phyloP scores from a whole-genome alignment of 495 filamentous ascomycete genomes.

The Venustampulla echinocandica region DNA sequence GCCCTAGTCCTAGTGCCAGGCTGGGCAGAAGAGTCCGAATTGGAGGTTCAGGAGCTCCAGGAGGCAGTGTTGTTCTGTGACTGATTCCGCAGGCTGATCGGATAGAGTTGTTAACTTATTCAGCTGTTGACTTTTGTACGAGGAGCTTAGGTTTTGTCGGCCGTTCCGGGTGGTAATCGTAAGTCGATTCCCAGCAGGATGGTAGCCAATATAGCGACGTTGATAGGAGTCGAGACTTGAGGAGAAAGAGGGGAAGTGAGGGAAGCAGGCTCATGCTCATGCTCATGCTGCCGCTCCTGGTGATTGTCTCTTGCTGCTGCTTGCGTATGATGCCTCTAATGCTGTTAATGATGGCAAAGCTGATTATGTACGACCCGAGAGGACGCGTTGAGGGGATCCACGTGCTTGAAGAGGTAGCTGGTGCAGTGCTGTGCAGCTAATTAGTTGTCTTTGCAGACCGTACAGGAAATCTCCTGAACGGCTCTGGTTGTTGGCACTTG shows the following conservation, averaged over 20 bases:
- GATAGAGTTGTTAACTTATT: no score
- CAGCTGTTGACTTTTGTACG: slow-evolving; percentile 4
- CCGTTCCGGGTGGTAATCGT: slow-evolving; percentile 5
- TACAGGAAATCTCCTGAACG: background rate
- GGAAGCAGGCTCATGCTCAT: no score
- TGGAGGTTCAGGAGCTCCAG: background rate
- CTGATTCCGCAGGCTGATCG: background rate
- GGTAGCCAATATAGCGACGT: background rate
- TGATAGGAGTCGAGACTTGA: no score
- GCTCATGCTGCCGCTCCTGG: no score
- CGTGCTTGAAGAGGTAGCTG: background rate
- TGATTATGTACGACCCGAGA: slow-evolving; percentile 4
- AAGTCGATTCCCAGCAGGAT: background rate
- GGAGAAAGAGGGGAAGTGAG: background rate
- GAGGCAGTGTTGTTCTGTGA: background rate
- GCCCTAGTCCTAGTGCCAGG: background rate
- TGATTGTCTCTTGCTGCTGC: no score
- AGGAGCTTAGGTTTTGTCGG: slow-evolving; percentile 1
- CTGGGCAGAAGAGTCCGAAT: background rate
- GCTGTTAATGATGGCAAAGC: background rate
- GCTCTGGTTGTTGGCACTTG: background rate
- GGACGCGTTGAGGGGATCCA: background rate
- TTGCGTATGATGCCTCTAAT: no score
- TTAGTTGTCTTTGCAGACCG: background rate
- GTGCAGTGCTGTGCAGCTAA: background rate